A percentile compares a stretch with the other conserved stretches of the same genome.
Conservation (phyloP, 768 basidiomycete species). For the Podaxis carcinomalis region DNA sequence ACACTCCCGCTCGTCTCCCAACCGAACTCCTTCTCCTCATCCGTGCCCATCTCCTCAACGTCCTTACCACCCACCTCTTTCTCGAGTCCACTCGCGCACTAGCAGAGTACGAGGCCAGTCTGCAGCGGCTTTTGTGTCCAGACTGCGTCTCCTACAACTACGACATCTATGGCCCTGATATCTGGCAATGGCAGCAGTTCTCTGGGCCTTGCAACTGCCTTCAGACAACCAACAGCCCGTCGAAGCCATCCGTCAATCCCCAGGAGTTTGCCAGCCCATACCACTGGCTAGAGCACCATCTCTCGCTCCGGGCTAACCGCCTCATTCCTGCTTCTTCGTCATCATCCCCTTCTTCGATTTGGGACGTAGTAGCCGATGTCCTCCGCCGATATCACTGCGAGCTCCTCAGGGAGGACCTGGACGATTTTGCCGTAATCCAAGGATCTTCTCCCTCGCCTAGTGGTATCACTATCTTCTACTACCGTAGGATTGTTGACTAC, state of each 20-base stretch:
- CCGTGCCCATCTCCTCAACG: constrained; percentile 41
- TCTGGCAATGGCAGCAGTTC: constrained; percentile 53
- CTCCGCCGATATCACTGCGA: constrained; percentile 43
- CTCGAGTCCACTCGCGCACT: constrained; percentile 39
- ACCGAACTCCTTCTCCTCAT: constrained; percentile 50
- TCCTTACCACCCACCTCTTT: constrained; percentile 37
- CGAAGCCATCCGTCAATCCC: constrained; percentile 13
- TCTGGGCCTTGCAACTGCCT: constrained; percentile 45
- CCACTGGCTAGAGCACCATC: constrained; percentile 43
- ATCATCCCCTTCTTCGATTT: constrained; percentile 26
- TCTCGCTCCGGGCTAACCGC: constrained; percentile 31
- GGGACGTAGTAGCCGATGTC: constrained; percentile 36
- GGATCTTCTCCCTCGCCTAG: not conserved
- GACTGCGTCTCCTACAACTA: constrained; percentile 49
- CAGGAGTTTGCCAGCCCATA: constrained; percentile 33
- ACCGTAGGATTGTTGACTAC: constrained; percentile 2
- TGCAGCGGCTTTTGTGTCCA: constrained; percentile 39
- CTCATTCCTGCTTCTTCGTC: constrained; percentile 22
- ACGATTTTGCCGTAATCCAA: constrained; percentile 1
- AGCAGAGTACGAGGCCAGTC: constrained; percentile 32
- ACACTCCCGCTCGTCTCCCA: constrained; percentile 29
- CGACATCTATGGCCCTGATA: constrained; percentile 48
- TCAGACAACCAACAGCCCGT: constrained; percentile 11
- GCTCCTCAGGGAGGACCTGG: constrained; percentile 17
- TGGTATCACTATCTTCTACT: constrained; percentile 3